A percentile compares a stretch with the other conserved stretches of the same genome.
phyloP scores from a whole-genome alignment of 1,284 basidiomycete species.

The Cutaneotrichosporon dermatis region DNA sequence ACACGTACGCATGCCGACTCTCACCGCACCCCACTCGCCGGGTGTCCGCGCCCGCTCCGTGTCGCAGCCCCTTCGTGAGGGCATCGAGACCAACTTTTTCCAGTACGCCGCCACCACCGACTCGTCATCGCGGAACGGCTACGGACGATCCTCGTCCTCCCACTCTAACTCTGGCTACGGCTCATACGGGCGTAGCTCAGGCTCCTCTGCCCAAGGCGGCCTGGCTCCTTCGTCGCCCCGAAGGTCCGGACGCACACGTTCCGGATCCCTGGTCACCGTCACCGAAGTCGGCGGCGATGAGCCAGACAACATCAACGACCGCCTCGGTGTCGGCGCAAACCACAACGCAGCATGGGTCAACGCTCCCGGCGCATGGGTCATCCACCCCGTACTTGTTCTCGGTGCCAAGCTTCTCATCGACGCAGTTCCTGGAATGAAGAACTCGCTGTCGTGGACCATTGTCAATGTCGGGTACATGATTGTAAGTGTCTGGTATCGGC shows the following conservation, averaged over 20 bases:
- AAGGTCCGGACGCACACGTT: conserved; percentile 16
- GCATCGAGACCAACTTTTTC: conserved; percentile 30
- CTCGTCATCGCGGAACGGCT: conserved; percentile 1
- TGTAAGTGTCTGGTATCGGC: conserved; percentile 56
- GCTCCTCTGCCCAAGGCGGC: neutral
- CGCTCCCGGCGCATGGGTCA: conserved; percentile 96
- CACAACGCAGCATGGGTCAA: conserved; percentile 99
- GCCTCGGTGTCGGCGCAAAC: conserved; percentile 77
- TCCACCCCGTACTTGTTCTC: conserved; percentile 89
- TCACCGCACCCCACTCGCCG: conserved; percentile 32
- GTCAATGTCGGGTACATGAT: conserved; percentile 89
- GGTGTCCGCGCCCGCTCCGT: conserved; percentile 39
- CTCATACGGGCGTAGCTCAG: conserved; percentile 8
- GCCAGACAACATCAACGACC: conserved; percentile 67
- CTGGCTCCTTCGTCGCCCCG: neutral
- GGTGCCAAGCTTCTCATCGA: conserved; percentile 89
- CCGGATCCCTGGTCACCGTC: conserved; percentile 66
- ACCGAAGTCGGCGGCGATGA: conserved; percentile 76
- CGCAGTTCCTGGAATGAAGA: conserved; percentile 87
- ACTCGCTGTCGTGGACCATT: conserved; percentile 92
- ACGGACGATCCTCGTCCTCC: conserved; percentile 10
- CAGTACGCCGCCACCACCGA: conserved; percentile 5
- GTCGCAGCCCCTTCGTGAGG: conserved; percentile 44
- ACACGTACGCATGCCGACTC: conserved; percentile 21
- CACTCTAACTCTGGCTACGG: neutral